Evolutionary conservation across 2,329 filamentous ascomycete genomes (phyloP).

Genomic region (Beauveria sp.): DNA sequence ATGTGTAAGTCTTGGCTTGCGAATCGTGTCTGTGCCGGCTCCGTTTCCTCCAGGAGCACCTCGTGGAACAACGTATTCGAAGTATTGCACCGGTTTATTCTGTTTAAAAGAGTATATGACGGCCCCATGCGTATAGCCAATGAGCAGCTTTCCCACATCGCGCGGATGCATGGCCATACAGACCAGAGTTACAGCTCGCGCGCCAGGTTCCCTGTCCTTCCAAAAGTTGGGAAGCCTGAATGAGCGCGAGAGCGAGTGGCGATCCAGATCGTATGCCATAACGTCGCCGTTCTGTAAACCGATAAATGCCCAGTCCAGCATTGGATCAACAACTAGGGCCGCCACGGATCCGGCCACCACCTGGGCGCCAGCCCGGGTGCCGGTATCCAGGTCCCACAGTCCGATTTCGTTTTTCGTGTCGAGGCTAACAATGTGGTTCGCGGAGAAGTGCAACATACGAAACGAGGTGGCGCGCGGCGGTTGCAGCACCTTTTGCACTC

Average conservation of each 20-base stretch:
- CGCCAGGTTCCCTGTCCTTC: slow-evolving; percentile 62
- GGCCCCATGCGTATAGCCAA: slow-evolving; percentile 84
- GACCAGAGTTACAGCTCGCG: slow-evolving; percentile 55
- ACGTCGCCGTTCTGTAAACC: slow-evolving; percentile 78
- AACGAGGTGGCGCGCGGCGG: slow-evolving; percentile 68
- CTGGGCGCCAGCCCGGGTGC: slow-evolving; percentile 58
- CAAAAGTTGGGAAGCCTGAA: slow-evolving; percentile 86
- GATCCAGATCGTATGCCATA: slow-evolving; percentile 86
- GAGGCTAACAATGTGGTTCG: slow-evolving; percentile 75
- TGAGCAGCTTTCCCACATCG: slow-evolving; percentile 83
- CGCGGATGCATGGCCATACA: slow-evolving; percentile 80
- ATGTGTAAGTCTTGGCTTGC: slow-evolving; percentile 70
- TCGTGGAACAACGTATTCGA: slow-evolving; percentile 72
- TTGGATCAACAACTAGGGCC: slow-evolving; percentile 72
- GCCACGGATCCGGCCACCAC: slow-evolving; percentile 70
- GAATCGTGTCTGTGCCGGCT: slow-evolving; percentile 48
- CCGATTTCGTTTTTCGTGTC: slow-evolving; percentile 80
- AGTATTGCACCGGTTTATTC: slow-evolving; percentile 68
- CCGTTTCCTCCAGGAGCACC: slow-evolving; percentile 81
- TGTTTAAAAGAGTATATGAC: slow-evolving; percentile 94
- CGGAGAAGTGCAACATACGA: slow-evolving; percentile 72
- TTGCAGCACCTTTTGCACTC: slow-evolving; percentile 68
- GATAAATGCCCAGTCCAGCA: slow-evolving; percentile 87
- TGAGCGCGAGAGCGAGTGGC: slow-evolving; percentile 58
- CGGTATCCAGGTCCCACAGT: slow-evolving; percentile 72